phyloP scores from a whole-genome alignment of 2,329 filamentous ascomycete genomes.

The Hypoxylon sp. region DNA sequence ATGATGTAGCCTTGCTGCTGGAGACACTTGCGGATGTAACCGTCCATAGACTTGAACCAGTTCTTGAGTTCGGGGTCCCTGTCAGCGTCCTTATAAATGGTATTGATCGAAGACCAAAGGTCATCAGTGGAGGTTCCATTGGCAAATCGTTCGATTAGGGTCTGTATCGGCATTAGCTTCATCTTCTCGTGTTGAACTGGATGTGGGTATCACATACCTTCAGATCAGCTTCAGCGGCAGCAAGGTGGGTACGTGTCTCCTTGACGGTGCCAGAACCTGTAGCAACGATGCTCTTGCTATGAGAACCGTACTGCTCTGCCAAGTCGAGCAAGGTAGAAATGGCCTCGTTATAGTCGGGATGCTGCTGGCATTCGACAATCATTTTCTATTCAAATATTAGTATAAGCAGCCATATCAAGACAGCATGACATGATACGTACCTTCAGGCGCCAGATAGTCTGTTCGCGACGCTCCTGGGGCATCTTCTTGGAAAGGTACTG shows the following conservation, averaged over 20 bases:
- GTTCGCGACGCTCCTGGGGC: constrained; percentile 91
- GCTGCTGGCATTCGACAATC: constrained; percentile 95
- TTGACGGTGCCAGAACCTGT: constrained; percentile 78
- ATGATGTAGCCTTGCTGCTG: constrained; percentile 93
- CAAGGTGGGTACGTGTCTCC: constrained; percentile 78
- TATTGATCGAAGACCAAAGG: constrained; percentile 85
- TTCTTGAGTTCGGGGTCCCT: constrained; percentile 85
- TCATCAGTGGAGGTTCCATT: constrained; percentile 93
- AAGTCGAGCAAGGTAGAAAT: constrained; percentile 87
- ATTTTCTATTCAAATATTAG: constrained; percentile 77
- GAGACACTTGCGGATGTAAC: constrained; percentile 85
- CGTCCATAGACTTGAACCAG: constrained; percentile 88
- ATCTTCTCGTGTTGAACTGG: background rate
- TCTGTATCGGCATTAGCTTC: constrained; percentile 68
- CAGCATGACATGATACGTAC: constrained; percentile 44
- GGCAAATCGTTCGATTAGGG: constrained; percentile 92
- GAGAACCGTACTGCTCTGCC: constrained; percentile 86
- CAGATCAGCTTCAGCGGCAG: constrained; percentile 82
- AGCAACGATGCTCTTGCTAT: constrained; percentile 75
- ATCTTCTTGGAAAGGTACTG: constrained; percentile 90
- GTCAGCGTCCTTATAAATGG: constrained; percentile 89
- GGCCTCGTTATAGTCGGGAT: constrained; percentile 93
- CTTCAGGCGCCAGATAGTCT: constrained; percentile 90
- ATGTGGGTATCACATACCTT: constrained; percentile 64
- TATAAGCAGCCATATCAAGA: constrained; percentile 48